Percentiles rank a stretch among this genome's conserved stretches.
Evolutionary conservation across 305 asterid species (phyloP).

Genomic region (Fraxinus dipetala): DNA sequence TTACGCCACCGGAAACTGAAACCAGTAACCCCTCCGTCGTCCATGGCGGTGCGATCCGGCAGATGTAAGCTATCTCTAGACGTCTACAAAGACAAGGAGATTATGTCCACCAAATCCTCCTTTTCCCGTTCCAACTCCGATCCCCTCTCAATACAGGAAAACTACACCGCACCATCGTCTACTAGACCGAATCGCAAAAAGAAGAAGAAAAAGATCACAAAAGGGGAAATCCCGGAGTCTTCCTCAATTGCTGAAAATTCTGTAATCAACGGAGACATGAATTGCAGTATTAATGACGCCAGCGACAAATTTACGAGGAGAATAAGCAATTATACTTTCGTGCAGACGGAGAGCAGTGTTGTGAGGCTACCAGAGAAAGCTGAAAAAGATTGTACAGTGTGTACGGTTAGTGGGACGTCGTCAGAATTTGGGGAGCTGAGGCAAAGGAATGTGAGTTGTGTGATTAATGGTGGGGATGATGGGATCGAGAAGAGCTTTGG

Average conservation of each 20-base stretch:
- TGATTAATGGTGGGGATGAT: conserved; percentile 41
- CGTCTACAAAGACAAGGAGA: conserved; percentile 38
- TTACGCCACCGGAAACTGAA: background rate
- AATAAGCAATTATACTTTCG: conserved; percentile 11
- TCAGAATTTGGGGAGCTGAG: conserved; percentile 55
- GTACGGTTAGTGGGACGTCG: conserved; percentile 31
- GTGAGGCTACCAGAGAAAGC: conserved; percentile 36
- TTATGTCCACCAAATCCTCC: conserved; percentile 22
- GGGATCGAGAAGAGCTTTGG: conserved; percentile 43
- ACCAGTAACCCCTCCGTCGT: background rate
- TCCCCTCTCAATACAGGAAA: conserved; percentile 33
- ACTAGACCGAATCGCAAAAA: conserved; percentile 21
- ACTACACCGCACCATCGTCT: conserved; percentile 22
- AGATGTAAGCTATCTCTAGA: conserved; percentile 55
- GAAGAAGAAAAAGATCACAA: conserved; percentile 35
- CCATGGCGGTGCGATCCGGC: conserved; percentile 60
- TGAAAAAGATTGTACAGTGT: conserved; percentile 34
- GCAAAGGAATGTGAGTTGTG: conserved; percentile 67
- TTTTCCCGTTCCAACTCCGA: conserved; percentile 53
- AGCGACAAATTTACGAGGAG: background rate
- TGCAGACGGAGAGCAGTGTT: conserved; percentile 3
- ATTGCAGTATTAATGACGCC: conserved; percentile 21
- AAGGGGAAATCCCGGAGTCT: conserved; percentile 24
- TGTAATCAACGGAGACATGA: conserved; percentile 27
- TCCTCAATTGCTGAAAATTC: conserved; percentile 23